Conservation (phyloP, 1,284 basidiomycete species). For the Pyrrhoderma noxium region DNA sequence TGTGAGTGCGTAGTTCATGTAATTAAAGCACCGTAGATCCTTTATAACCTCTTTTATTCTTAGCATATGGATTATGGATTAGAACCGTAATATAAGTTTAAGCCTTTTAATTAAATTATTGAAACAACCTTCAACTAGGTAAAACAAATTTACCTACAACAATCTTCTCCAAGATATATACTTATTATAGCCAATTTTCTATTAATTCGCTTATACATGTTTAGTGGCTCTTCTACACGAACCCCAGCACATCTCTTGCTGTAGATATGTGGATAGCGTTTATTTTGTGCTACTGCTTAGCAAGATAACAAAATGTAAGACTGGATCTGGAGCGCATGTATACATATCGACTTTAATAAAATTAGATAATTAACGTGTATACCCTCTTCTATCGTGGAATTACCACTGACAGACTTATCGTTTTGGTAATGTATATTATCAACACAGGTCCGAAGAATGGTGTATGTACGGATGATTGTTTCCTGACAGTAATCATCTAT, state of each 20-base stretch:
- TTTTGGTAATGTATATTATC: slow-evolving; percentile 13
- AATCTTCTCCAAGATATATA: slow-evolving; percentile 4
- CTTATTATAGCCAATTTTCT: background rate
- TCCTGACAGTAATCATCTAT: slow-evolving; percentile 3
- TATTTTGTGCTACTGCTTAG: too few species aligned
- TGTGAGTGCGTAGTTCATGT: slow-evolving; percentile 6
- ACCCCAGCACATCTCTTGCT: too few species aligned
- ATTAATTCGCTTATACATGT: too few species aligned
- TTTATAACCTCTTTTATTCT: too few species aligned
- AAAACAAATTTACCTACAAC: slow-evolving; percentile 4
- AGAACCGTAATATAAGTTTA: slow-evolving; percentile 3
- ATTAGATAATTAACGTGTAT: too few species aligned
- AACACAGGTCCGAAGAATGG: slow-evolving; percentile 15
- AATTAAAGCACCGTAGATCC: too few species aligned
- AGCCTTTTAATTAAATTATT: background rate
- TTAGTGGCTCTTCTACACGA: too few species aligned
- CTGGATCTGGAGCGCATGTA: too few species aligned
- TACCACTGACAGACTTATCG: slow-evolving; percentile 10
- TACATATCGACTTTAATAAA: too few species aligned
- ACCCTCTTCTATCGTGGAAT: too few species aligned
- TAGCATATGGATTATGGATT: slow-evolving; percentile 11
- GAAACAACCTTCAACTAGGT: background rate
- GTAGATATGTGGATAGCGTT: too few species aligned
- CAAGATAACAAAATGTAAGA: too few species aligned
- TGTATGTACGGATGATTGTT: slow-evolving; percentile 6